Base-by-base conservation (phyloP, 2,329 filamentous ascomycete genomes). In the Penicillium sp. region DNA sequence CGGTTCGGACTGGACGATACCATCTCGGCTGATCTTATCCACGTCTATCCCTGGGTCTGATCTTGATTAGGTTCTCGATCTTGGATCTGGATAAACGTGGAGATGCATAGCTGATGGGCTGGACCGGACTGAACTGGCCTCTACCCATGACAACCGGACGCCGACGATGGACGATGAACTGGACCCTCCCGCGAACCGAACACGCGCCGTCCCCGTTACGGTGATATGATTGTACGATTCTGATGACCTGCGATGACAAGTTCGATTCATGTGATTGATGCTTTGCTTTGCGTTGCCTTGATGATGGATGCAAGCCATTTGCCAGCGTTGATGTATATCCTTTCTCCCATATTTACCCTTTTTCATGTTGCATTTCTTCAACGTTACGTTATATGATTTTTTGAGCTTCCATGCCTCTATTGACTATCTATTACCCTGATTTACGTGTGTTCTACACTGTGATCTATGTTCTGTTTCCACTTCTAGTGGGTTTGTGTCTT, bases 161-260 rank as follows among this genome's bases (percentile, higher is more conserved):
- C 17, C 0, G 31, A 31, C 31, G 28, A 31, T 14, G 3, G 14
- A 47, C 15, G 49, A 39, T 28, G 35, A 14, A 39, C 4, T n/a
- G 20, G 14, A 25, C 28, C 12, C 20, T 5, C 20, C 14, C 31
- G 5, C 3, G n/a, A 31, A 4, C 20, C 28, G 7, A 28, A 56
- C 52, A 55, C 34, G 34, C 42, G 45, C 43, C 48, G 48, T 54
- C 59, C 62, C 60, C 59, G 60, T 60, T 63, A 71, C 61, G 70
- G 65, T 66, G 68, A 69, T 68, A 73, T 69, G 70, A 71, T 69
- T 73, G 70, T 73, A 73, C 68, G 70, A 73, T 70, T 71, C 67
- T 70, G 69, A 73, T 70, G 70, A 73, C 70, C 69, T 69, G 63
- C 65, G 65, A 71, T 67, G 65, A 71, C 65, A 65, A 68, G 62